Evolutionary conservation across 345 rosid genomes (phyloP), one percentile per base, ranked within the genome.

Genomic region (Corchorus capsularis): DNA sequence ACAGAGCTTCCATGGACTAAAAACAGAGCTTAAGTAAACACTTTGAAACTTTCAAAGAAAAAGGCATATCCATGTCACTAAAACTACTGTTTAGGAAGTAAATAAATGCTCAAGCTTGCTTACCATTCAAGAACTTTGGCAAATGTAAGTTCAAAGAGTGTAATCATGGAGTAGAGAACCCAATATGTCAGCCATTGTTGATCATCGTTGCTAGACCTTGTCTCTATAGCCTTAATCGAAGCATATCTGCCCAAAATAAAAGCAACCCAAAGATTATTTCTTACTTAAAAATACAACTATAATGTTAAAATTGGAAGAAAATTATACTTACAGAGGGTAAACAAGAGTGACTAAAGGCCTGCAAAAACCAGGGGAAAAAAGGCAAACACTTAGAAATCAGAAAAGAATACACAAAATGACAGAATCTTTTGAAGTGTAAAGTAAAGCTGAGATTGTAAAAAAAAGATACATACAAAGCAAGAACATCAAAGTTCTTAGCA

Each of bases 141-240:
- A 72, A 93, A 89, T 54, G 92, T 91, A 54, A 93, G 95, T 86
- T 93, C 95, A 67, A 93, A 88, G 76, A 89, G 84, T 50, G 91
- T 91, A 72, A 93, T 64, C 82, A 93, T 79, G 34, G 97, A 93
- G 77, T 93, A 91, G n/a, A 93, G 87, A 77, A 92, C 97, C 94
- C 97, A 91, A 72, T 91, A 91, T 8, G 97, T 91, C 34, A 93
- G 88, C 95, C 97, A 93, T 72, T 93, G 93, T 66, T 88, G 93
- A 74, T 91, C 94, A 50, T 89, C 92, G 11, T 77, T 79, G 19
- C 76, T 83, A 73, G 86, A 88, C 68, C 81, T 89, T 10, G 92
- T 88, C 86, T 91, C 97, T 76, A 91, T 92, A 32, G 97, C 93
- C 61, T 78, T 88, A 49, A 93, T 91, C 34, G 95, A 91, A 35